Evolutionary conservation across 2,329 filamentous ascomycete species (phyloP), one percentile per base, ranked within the genome.

Genomic region (Chrysoporthe cubensis): DNA sequence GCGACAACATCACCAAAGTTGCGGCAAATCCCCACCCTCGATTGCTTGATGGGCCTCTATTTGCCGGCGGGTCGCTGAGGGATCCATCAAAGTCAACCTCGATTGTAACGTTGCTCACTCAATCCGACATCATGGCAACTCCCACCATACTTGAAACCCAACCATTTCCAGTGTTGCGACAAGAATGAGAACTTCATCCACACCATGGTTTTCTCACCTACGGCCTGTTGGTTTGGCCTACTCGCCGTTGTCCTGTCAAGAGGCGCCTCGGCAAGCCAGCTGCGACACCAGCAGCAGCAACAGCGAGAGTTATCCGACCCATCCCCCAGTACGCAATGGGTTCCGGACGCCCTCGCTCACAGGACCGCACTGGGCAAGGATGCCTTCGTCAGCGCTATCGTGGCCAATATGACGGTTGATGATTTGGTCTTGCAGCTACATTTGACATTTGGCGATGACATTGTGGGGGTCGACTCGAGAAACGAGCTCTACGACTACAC

Each of bases 381-480:
- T 8, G 66, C 72, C 1, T 76, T 75, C 54, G 70, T 77, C 64
- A 69, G 74, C 9, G 57, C 65, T 1, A 42, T 78, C 48, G 69
- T 78, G 13, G 73, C 73, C n/a, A 74, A 76, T 5, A 77, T 78
- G 76, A 77, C 75, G 7, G 58, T 78, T 14, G 73, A 76, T 61
- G 76, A 78, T 48, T 65, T 78, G 14, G 76, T 79, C 2, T 64
- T 81, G n/a, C 81, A 82, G 74, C 71, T 82, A 26, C 80, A 82
- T 65, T 76, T 83, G 50, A 82, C 79, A 73, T 82, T 81, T 66
- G 80, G 76, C 13, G 79, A 78, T 58, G 79, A 80, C 56, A 78
- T 82, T 42, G 73, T 82, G 5, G 80, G 80, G 2, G 74, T 76
- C 13, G 71, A 78, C 5, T 77, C 77, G 2, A 73, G 78, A 16